Percentiles rank a stretch among this genome's conserved stretches.
These are phyloP conservation scores for Cladophialophora yegresii DNA, from an alignment of 2,329 filamentous ascomycete species.

Conservation along the genomic window DNA sequence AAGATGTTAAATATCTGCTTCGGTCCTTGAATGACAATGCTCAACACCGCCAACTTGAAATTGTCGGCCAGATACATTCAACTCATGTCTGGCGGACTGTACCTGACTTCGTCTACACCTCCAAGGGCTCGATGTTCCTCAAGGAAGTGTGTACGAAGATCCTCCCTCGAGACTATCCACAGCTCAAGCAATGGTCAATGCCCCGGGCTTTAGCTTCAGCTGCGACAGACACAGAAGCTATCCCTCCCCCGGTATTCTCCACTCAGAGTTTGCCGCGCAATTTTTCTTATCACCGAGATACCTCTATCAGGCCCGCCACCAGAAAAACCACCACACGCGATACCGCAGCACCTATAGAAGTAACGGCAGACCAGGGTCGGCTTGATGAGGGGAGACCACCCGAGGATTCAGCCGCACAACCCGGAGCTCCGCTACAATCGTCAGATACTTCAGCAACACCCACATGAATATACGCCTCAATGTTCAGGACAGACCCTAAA, in stretches of 20 bases:
- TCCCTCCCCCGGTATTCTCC: conserved; percentile 59
- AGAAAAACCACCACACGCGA: conserved; percentile 62
- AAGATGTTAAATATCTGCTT: conserved; percentile 59
- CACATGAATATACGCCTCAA: not conserved
- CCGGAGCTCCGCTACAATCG: not conserved
- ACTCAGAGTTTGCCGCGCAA: conserved; percentile 37
- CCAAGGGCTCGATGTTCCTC: conserved; percentile 68
- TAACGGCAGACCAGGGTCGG: conserved; percentile 59
- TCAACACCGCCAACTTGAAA: conserved; percentile 66
- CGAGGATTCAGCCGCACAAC: not conserved
- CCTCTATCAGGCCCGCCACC: conserved; percentile 66
- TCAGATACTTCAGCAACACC: not conserved
- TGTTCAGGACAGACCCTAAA: not conserved
- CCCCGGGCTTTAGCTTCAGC: conserved; percentile 59
- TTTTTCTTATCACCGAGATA: conserved; percentile 76
- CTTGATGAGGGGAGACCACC: conserved; percentile 57
- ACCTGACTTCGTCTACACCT: conserved; percentile 83
- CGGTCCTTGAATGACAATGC: conserved; percentile 71
- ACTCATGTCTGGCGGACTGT: conserved; percentile 82
- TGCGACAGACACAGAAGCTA: conserved; percentile 65
- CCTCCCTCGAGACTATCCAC: conserved; percentile 68
- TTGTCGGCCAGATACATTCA: conserved; percentile 71
- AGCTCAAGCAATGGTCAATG: conserved; percentile 66
- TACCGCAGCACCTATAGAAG: conserved; percentile 60
- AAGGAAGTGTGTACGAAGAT: conserved; percentile 70